Evolutionary conservation across 202 grass and related monocot genomes (phyloP), one percentile per base, ranked within the genome.

Genomic region (Panicum virgatum): DNA sequence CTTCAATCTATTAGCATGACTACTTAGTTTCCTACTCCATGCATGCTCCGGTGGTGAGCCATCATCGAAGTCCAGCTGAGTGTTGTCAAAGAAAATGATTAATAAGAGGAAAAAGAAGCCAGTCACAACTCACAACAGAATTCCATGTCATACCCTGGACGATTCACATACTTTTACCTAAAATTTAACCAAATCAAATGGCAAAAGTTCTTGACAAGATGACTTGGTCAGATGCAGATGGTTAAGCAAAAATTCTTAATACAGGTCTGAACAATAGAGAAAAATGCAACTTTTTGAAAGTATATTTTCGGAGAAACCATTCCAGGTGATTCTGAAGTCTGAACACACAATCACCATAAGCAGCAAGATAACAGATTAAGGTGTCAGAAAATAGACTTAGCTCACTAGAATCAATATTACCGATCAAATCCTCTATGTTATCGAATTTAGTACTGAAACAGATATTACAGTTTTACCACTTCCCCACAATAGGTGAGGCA

Each of bases 1-100:
- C 76, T 94, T 98, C 72, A 98, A 44, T 80, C 84, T 92, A 81
- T 98, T 94, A 82, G 95, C 95, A 80, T 98, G 95, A 66, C 95
- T 94, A 64, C 90, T 94, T 77, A 98, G 80, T 84, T 91, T 85
- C 77, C 95, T 87, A 78, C 95, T 86, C 95, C 95, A 98, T 84
- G 95, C 95, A 80, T 88, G 73, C 85, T 92, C 85, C 71, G 95
- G 90, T 69, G 92, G 95, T 36, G 95, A 89, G 11, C 92, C 95
- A 62, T 91, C 92, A 85, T 94, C 92, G 61, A 98, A 98, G 84
- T 98, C 90, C 36, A 98, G 81, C 95, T 98, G 79, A 91, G 37
- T 46, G 57, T 89, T 81, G 47, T 42, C 73, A 72, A 25, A 18
- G 42, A 25, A 53, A 78, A 69, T 45, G 40, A 27, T 46, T 25